A percentile compares a stretch with the other conserved stretches of the same genome.
Conservation (phyloP, 495 filamentous ascomycete species). For the Penicillium verhagenii region DNA sequence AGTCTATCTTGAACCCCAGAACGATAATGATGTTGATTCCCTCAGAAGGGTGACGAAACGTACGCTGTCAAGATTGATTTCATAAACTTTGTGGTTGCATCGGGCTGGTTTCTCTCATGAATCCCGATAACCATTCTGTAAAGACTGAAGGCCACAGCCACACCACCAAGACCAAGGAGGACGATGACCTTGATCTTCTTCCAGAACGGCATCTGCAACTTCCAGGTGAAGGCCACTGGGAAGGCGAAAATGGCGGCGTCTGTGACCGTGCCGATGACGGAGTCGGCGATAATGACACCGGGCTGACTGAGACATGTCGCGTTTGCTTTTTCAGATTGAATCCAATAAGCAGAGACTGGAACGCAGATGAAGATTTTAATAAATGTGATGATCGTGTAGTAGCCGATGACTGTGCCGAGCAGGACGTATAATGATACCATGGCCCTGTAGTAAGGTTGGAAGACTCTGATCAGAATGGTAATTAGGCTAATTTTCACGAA, state of each 20-base stretch:
- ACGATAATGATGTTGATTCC: neutral
- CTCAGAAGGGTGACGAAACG: neutral
- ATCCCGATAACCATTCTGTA: conserved; percentile 30
- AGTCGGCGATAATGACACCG: conserved; percentile 29
- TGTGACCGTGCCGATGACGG: conserved; percentile 28
- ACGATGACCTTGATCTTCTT: conserved; percentile 28
- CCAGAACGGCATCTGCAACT: conserved; percentile 28
- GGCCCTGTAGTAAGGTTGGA: conserved; percentile 22
- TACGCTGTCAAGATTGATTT: conserved; percentile 8
- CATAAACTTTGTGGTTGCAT: conserved; percentile 18
- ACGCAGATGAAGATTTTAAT: conserved; percentile 32
- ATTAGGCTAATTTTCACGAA: conserved; percentile 34
- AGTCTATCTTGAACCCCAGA: neutral
- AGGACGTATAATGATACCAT: conserved; percentile 24
- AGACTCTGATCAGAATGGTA: conserved; percentile 29
- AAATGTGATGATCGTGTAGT: conserved; percentile 26
- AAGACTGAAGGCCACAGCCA: conserved; percentile 29
- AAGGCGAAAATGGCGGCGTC: conserved; percentile 32
- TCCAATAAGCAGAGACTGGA: conserved; percentile 27
- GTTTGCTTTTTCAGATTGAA: neutral
- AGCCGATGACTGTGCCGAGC: conserved; percentile 26
- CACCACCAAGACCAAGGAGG: conserved; percentile 29
- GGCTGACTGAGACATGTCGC: conserved; percentile 25
- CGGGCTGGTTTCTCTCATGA: conserved; percentile 9
- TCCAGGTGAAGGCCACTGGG: conserved; percentile 29